Percentiles rank a stretch among this genome's conserved stretches.
phyloP scores from a whole-genome alignment of 768 basidiomycete genomes.

The Phlebiopsis flavidoalba region DNA sequence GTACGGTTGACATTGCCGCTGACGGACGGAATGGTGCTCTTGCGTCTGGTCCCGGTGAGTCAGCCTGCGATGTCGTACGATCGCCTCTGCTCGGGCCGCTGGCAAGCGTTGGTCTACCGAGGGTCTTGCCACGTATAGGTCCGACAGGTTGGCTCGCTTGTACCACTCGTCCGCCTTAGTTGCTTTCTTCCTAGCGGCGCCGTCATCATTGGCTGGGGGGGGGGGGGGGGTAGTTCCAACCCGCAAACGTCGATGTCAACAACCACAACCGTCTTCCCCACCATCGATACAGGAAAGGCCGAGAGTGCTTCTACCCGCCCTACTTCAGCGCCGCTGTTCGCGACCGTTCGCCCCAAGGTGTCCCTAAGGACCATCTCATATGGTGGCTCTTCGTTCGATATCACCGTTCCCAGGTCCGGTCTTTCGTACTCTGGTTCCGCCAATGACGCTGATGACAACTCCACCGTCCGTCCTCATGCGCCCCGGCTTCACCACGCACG shows the following conservation, averaged over 20 bases:
- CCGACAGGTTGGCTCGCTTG: conserved; percentile 65
- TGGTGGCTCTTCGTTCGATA: conserved; percentile 76
- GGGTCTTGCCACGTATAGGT: conserved; percentile 46
- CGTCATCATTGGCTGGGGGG: conserved; percentile 83
- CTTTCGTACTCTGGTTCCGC: conserved; percentile 63
- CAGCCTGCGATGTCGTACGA: conserved; percentile 86
- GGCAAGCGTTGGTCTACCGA: conserved; percentile 74
- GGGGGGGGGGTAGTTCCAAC: too few relatives aligned
- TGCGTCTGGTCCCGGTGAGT: conserved; percentile 73
- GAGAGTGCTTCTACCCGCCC: conserved; percentile 90
- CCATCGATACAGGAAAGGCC: conserved; percentile 73
- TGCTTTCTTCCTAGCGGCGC: conserved; percentile 87
- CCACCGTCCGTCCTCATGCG: conserved; percentile 76
- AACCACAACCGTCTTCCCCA: conserved; percentile 56
- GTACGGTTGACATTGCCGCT: conserved; percentile 60
- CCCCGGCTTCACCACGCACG: conserved; percentile 82
- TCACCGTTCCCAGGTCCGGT: conserved; percentile 57
- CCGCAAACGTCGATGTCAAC: conserved; percentile 86
- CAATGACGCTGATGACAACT: conserved; percentile 68
- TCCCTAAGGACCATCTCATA: conserved; percentile 78
- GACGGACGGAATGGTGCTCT: conserved; percentile 65
- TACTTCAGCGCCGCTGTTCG: conserved; percentile 73
- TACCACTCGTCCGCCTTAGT: conserved; percentile 92
- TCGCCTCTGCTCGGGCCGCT: conserved; percentile 57
- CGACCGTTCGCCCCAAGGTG: conserved; percentile 61